phyloP scores from a whole-genome alignment of 2,329 filamentous ascomycete genomes.

The Chaetomium globosum region DNA sequence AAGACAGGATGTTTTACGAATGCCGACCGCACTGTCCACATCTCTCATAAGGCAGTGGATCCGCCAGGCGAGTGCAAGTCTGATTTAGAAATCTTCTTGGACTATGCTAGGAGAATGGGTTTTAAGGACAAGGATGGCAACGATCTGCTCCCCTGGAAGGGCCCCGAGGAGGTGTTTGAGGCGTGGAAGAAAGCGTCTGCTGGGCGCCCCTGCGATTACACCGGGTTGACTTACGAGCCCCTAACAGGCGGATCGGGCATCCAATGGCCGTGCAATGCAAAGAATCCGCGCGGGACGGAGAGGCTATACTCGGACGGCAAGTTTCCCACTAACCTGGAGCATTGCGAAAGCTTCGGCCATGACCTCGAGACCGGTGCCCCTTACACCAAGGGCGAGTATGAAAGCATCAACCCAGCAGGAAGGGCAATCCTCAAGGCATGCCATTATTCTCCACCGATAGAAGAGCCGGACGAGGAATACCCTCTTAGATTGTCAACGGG shows the following conservation, averaged over 20 bases:
- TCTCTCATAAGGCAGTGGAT: constrained; percentile 45
- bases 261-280: constrained; percentile 44
- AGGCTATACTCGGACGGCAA: constrained; percentile 41
- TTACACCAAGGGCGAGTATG: constrained; percentile 39
- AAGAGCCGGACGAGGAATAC: constrained; percentile 41
- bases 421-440: constrained; percentile 43
- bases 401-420: constrained; percentile 41
- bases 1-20: constrained; percentile 47
- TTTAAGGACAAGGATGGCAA: constrained; percentile 43
- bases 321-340: constrained; percentile 44
- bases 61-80: constrained; percentile 44
- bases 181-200: constrained; percentile 43
- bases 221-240: constrained; percentile 41
- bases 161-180: constrained; percentile 43
- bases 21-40: constrained; percentile 44
- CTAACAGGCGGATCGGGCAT: constrained; percentile 44
- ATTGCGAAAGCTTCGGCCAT: constrained; percentile 45
- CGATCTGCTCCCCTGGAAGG: constrained; percentile 37
- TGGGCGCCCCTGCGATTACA: constrained; percentile 44
- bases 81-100: constrained; percentile 44
- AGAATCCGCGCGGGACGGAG: constrained; percentile 42
- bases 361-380: constrained; percentile 45
- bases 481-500: constrained; percentile 43
- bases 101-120: constrained; percentile 42
- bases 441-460: constrained; percentile 40